Evolutionary conservation across 257 asterid species (phyloP).

Genomic region (Solanum sitiens): DNA sequence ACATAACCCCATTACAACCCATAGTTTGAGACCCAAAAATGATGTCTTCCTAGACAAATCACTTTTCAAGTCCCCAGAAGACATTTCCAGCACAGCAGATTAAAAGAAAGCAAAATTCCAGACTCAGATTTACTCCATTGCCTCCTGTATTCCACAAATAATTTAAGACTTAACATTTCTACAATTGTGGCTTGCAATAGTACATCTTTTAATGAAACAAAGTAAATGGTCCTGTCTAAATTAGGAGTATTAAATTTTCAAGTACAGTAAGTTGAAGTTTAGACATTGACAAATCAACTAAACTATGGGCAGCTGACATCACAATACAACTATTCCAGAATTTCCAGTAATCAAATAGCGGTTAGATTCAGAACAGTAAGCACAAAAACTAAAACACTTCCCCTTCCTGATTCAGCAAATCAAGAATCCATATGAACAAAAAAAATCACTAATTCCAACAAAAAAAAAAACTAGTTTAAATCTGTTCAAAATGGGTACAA

Average conservation of each 20-base stretch:
- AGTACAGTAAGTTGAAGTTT: not conserved
- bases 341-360: not conserved
- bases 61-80: slow-evolving; percentile 41
- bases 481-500: not conserved
- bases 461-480: not conserved
- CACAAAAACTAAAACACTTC: not conserved
- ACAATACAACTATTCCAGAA: not conserved
- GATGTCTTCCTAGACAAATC: slow-evolving; percentile 48
- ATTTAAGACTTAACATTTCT: not conserved
- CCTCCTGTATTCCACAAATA: slow-evolving; percentile 40
- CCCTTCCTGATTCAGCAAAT: not conserved
- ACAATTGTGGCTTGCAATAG: not conserved
- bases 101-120: not conserved
- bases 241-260: not conserved
- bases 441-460: not conserved
- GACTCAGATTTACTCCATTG: slow-evolving; percentile 22
- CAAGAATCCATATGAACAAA: not conserved
- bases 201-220: not conserved
- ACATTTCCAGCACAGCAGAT: slow-evolving; percentile 32
- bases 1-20: slow-evolving; percentile 76
- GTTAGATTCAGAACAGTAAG: not conserved
- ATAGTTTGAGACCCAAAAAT: slow-evolving; percentile 60
- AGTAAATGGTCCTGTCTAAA: not conserved
- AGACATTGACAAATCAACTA: not conserved
- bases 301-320: not conserved